These are phyloP conservation scores for Phalaenopsis equestris DNA, from an alignment of 106 monocot genomes.

Conservation along the genomic window DNA sequence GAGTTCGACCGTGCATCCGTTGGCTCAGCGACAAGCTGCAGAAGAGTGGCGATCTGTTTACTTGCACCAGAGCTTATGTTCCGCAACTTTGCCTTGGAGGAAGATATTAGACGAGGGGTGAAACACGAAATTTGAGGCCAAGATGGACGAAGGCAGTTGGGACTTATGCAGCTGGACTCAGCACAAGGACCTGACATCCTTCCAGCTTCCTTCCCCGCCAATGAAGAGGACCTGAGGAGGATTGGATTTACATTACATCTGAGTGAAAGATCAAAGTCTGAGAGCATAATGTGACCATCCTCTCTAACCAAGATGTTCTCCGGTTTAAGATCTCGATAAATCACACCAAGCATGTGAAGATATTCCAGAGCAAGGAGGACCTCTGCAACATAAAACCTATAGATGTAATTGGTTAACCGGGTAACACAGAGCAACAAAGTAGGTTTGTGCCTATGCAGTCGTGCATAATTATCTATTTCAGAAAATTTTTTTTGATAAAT, in stretches of 20 bases:
- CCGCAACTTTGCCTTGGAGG: slow-evolving; percentile 14
- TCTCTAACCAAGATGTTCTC: slow-evolving; percentile 78
- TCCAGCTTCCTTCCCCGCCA: slow-evolving; percentile 33
- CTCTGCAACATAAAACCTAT: slow-evolving; percentile 77
- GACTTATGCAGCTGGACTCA: slow-evolving; percentile 56
- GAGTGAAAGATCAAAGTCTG: slow-evolving; percentile 71
- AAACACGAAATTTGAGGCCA: slow-evolving; percentile 62
- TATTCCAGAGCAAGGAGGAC: slow-evolving; percentile 77
- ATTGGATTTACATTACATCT: slow-evolving; percentile 53
- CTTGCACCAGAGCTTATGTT: slow-evolving; percentile 20
- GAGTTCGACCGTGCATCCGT: slow-evolving; percentile 62
- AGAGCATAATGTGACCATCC: slow-evolving; percentile 80
- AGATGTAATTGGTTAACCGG: neutral
- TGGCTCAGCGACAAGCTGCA: slow-evolving; percentile 66
- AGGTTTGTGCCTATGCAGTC: neutral
- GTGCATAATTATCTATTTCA: neutral
- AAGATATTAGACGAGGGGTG: slow-evolving; percentile 52
- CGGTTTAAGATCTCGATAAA: slow-evolving; percentile 78
- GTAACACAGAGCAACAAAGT: neutral
- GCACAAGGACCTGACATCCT: slow-evolving; percentile 55
- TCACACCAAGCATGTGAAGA: slow-evolving; percentile 76
- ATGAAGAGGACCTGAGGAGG: slow-evolving; percentile 46
- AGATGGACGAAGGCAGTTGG: slow-evolving; percentile 61
- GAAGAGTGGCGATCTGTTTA: slow-evolving; percentile 22
- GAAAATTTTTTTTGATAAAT: neutral